Percentiles rank a stretch among this genome's conserved stretches.
These are phyloP conservation scores for Pseudozyma thailandica DNA, from an alignment of 1,284 basidiomycete genomes.

Conservation along the genomic window DNA sequence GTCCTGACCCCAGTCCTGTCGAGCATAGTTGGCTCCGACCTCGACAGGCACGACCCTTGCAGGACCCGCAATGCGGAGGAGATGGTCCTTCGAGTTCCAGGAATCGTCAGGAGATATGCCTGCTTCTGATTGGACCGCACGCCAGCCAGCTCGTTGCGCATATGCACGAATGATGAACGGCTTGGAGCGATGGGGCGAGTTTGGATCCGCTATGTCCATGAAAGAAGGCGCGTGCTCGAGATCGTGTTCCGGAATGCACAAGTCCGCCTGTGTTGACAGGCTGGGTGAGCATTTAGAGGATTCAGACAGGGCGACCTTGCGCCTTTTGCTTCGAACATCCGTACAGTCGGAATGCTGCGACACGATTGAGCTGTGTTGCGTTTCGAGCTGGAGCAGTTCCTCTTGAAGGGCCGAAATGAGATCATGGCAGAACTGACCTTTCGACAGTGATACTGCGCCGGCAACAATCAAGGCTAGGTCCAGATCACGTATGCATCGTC, in stretches of 20 bases:
- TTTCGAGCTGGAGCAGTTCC: neutral
- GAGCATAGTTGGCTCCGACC: conserved; percentile 84
- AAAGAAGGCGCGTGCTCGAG: conserved; percentile 33
- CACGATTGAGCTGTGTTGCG: neutral
- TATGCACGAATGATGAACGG: conserved; percentile 82
- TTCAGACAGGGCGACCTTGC: neutral
- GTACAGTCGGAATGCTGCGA: no score
- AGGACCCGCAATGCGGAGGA: conserved; percentile 70
- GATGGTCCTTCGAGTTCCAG: conserved; percentile 67
- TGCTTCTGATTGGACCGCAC: conserved; percentile 74
- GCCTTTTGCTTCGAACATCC: no score
- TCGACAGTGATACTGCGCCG: conserved; percentile 70
- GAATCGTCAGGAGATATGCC: conserved; percentile 66
- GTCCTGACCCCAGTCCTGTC: conserved; percentile 82
- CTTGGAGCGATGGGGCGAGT: conserved; percentile 2
- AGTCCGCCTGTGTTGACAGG: conserved; percentile 14
- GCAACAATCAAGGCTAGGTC: conserved; percentile 86
- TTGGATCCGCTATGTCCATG: conserved; percentile 11
- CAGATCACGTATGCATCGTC: conserved; percentile 72
- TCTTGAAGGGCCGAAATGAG: conserved; percentile 68
- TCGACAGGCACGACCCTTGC: conserved; percentile 91
- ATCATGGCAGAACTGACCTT: conserved; percentile 28
- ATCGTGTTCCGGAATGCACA: conserved; percentile 10
- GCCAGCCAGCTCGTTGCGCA: conserved; percentile 73
- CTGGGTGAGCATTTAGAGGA: neutral